Conservation (phyloP, 352 stramenopile species). For the Phytophthora crassamura region DNA sequence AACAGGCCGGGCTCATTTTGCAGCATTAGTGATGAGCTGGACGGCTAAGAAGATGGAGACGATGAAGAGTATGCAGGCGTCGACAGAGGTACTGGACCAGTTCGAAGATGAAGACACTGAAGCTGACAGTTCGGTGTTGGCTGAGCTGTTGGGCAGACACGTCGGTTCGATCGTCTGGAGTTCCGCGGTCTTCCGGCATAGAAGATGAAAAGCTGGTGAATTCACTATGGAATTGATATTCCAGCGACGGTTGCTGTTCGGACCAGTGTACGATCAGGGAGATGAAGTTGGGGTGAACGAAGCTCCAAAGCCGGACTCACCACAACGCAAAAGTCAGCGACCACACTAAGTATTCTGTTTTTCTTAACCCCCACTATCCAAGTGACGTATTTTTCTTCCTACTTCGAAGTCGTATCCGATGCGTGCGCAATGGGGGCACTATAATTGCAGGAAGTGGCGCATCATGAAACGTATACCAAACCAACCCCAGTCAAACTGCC, state of each 20-base stretch:
- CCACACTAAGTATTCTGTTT: no score
- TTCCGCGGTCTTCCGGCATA: not conserved
- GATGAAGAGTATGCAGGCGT: slow-evolving; percentile 30
- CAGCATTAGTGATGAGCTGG: slow-evolving; percentile 12
- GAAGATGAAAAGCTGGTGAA: slow-evolving; percentile 28
- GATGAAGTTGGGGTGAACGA: slow-evolving; percentile 3
- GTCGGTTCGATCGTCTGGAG: not conserved
- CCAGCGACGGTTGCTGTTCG: slow-evolving; percentile 16
- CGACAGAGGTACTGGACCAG: slow-evolving; percentile 15
- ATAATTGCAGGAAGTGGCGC: no score
- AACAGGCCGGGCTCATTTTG: slow-evolving; percentile 17
- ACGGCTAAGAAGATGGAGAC: slow-evolving; percentile 35
- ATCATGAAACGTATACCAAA: no score
- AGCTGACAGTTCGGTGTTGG: slow-evolving; percentile 8
- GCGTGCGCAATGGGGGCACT: no score
- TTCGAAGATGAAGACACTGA: slow-evolving; percentile 13
- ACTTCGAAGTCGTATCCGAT: no score
- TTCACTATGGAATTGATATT: no score
- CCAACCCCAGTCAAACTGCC: no score
- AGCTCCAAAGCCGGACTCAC: not conserved
- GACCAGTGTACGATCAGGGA: not conserved
- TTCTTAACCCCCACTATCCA: no score
- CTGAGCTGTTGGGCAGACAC: slow-evolving; percentile 26
- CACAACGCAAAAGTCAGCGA: slow-evolving; percentile 14
- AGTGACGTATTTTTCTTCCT: no score